These are phyloP conservation scores for Panicum virgatum DNA, from an alignment of 202 grass and related monocot genomes.

Conservation along the genomic window DNA sequence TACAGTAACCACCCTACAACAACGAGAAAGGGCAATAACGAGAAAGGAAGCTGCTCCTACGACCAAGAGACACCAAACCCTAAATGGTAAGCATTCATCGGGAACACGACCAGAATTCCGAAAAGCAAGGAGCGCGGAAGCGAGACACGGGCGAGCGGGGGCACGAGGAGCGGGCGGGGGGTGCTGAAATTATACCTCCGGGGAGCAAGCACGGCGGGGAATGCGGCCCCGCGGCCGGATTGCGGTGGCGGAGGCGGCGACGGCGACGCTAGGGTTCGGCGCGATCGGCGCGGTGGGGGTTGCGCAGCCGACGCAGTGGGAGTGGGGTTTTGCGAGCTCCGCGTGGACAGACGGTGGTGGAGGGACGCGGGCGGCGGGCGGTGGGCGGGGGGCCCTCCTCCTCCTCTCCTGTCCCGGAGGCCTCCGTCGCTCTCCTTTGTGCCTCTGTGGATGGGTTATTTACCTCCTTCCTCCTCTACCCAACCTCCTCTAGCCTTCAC, in stretches of 20 bases:
- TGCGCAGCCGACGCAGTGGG: neutral
- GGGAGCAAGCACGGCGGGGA: neutral
- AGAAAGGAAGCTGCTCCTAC: no score
- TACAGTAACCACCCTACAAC: neutral
- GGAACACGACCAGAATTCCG: neutral
- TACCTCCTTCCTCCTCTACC: neutral
- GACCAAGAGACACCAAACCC: neutral
- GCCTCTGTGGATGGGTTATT: no score
- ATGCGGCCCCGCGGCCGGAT: neutral
- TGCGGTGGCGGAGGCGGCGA: neutral
- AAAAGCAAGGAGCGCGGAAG: neutral
- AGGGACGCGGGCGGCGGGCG: neutral
- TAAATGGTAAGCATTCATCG: neutral
- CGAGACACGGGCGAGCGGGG: neutral
- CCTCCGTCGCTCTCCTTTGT: neutral
- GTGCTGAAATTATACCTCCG: neutral
- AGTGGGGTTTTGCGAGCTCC: slow-evolving; percentile 19
- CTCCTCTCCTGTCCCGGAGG: neutral
- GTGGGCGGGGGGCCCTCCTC: neutral
- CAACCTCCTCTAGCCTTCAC: neutral
- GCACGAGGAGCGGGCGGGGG: neutral
- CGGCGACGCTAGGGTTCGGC: slow-evolving; percentile 5
- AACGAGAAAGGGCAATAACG: neutral
- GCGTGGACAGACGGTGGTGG: neutral
- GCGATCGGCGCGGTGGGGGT: neutral